A percentile compares a stretch with the other conserved stretches of the same genome.
Evolutionary conservation across 2,329 filamentous ascomycete species (phyloP).

Genomic region (Corynespora cassiicola): DNA sequence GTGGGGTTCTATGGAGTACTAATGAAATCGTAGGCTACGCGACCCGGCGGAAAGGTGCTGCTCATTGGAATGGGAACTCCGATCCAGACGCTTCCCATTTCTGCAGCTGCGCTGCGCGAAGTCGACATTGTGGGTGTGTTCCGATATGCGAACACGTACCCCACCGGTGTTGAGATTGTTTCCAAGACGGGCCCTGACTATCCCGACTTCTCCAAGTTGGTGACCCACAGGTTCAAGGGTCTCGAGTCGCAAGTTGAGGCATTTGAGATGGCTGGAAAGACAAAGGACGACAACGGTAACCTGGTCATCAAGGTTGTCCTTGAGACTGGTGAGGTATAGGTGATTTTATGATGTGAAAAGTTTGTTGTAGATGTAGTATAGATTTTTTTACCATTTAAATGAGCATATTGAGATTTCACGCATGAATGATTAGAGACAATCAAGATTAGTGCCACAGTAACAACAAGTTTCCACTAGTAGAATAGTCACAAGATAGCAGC

Average conservation of each 20-base stretch:
- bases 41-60: conserved; percentile 73
- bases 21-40: conserved; percentile 55
- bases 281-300: conserved; percentile 70
- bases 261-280: conserved; percentile 74
- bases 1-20: neutral
- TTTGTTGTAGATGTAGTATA: too few relatives aligned
- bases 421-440: too few relatives aligned
- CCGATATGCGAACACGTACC: conserved; percentile 78
- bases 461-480: too few relatives aligned
- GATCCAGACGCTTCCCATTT: conserved; percentile 75
- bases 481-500: too few relatives aligned
- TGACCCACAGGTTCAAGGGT: conserved; percentile 76
- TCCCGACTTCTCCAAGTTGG: conserved; percentile 71
- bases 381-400: too few relatives aligned
- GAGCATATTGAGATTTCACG: too few relatives aligned
- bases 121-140: conserved; percentile 82
- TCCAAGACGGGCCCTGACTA: conserved; percentile 56
- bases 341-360: too few relatives aligned
- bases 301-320: conserved; percentile 75
- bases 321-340: conserved; percentile 52
- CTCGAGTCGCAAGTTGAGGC: conserved; percentile 67
- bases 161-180: conserved; percentile 70
- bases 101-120: conserved; percentile 74
- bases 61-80: conserved; percentile 83
- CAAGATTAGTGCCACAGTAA: too few relatives aligned